Evolutionary conservation across 805 yeast genomes (phyloP).

Genomic region (Pichia paraexigua): DNA sequence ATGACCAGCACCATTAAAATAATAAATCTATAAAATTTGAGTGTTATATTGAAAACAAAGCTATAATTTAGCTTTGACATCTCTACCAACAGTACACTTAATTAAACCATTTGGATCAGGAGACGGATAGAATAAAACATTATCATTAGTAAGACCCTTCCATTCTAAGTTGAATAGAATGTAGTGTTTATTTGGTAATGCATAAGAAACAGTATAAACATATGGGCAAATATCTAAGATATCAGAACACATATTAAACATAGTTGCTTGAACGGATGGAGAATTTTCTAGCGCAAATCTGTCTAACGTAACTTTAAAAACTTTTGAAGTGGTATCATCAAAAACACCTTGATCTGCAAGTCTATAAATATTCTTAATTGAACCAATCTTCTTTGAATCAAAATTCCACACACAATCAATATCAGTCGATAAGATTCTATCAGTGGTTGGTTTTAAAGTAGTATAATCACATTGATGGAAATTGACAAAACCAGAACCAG

Average conservation of each 20-base stretch:
- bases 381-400: constrained; percentile 41
- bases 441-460: constrained; percentile 73
- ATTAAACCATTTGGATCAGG: constrained; percentile 92
- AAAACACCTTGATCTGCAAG: constrained; percentile 56
- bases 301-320: constrained; percentile 62
- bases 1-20: constrained; percentile 10
- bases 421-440: constrained; percentile 84
- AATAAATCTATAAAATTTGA: not conserved
- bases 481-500: constrained; percentile 90
- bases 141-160: constrained; percentile 76
- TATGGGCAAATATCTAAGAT: constrained; percentile 53
- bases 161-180: constrained; percentile 72
- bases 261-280: constrained; percentile 94
- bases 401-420: constrained; percentile 68
- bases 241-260: constrained; percentile 82
- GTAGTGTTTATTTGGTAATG: constrained; percentile 89
- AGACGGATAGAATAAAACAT: constrained; percentile 80
- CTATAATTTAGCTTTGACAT: constrained; percentile 47
- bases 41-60: not conserved
- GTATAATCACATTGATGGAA: constrained; percentile 84
- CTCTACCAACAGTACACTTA: constrained; percentile 77
- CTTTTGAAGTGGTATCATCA: constrained; percentile 54
- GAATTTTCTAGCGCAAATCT: constrained; percentile 81
- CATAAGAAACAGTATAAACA: constrained; percentile 59
- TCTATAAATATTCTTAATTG: constrained; percentile 41